Base-by-base conservation (phyloP, 2,329 filamentous ascomycete genomes). In the Gnomoniopsis smithogilvyi region DNA sequence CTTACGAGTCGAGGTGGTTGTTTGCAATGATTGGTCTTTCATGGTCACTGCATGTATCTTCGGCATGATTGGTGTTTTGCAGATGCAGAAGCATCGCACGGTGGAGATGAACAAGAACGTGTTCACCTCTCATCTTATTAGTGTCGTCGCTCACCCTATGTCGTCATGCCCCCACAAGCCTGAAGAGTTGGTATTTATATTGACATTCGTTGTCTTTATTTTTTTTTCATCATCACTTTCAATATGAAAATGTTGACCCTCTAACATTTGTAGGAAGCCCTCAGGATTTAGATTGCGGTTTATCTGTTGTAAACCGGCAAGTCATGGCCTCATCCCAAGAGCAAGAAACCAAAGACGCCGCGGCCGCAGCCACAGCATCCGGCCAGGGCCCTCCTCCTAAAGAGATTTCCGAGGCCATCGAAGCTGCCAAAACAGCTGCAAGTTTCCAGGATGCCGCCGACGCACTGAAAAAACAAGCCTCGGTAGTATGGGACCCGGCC, bases 401-500 rank as follows among this genome's bases (percentile, higher is more conserved):
- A 19, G 59, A 62, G 36, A 46, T 62, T n/a, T 24, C 48, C 12
- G 43, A 53, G 38, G 60, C 56, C 0, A 43, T 58, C 26, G 56
- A 62, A 45, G 56, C 60, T 2, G 60, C 56, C 24, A 59, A 62
- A 15, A 57, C 60, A 17, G 60, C 60, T 2, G 19, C 38, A n/a
- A 21, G 56, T 6, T 62, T 62, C 24, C 60, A 62, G 12, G 60
- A 62, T 47, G 60, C 56, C n/a, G 60, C 60, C 4, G 60, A 62
- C 19, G 34, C 56, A 6, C 56, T 62, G 38, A 62, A 62, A 49
- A 59, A 59, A 38, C 56, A 62, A 34, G 60, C 60, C 2, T 38
- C 53, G 6, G 47, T 62, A 1, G 60, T 48, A 11, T 38, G 43
- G 21, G 60, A 62, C 36, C 56, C 60, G 4, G 60, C 36, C 3